Evolutionary conservation across 2,329 filamentous ascomycete genomes (phyloP), one percentile per base, ranked within the genome.

Genomic region (Leptographium flavum): DNA sequence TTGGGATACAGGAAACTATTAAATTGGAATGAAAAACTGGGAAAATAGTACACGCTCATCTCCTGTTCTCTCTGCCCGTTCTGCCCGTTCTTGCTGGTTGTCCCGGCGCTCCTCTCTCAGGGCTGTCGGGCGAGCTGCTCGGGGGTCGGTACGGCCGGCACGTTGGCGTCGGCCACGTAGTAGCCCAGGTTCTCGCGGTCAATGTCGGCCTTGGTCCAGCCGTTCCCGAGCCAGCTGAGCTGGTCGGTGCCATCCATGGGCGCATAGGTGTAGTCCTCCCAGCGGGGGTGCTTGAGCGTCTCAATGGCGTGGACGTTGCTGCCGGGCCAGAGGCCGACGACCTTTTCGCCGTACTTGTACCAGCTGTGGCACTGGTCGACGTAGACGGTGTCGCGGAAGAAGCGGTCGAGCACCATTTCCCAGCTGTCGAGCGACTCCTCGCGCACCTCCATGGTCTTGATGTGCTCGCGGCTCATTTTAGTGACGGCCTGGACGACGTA

Each of bases 361-460:
- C 69, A 73, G 8, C 66, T 70, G 11, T 63, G 59, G 45, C 68
- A 69, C 30, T 53, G 43, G 14, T 63, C 60, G n/a, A 63, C 60
- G 65, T 70, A 75, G 4, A 67, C 64, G 2, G 69, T 73, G 17
- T 66, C 64, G 39, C 68, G 68, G 65, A 75, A 72, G 53, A 73
- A 72, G 3, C 60, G 54, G 1, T 58, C 55, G 28, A 66, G 61
- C 56, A 67, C 70, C 55, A 60, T 66, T 46, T 63, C 64, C 60
- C 66, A 76, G 52, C 73, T 68, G 15, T 62, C 61, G 4, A 70
- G 65, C 3, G 68, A 67, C 2, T 57, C 63, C 40, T 63, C 59
- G 0, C 62, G 64, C 0, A 70, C 68, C 3, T 53, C 58, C 14
- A 74, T 56, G 3, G 65, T 59, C 42, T 62, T 62, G 54, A 75